Evolutionary conservation across 2,329 filamentous ascomycete species (phyloP).

Genomic region (Anthostomella pinea): DNA sequence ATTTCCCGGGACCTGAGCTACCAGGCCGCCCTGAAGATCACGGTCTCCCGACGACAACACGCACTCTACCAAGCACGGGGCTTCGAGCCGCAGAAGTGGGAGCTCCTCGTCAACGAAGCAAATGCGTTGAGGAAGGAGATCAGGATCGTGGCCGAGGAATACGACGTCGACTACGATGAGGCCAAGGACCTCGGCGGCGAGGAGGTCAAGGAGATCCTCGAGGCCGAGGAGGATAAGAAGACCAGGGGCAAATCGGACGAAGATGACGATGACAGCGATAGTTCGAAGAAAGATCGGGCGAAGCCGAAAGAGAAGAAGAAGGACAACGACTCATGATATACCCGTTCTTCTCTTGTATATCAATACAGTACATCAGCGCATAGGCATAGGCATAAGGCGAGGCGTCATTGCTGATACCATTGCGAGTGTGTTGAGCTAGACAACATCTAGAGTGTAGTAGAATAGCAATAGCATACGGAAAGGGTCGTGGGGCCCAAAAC

Average conservation of each 20-base stretch:
- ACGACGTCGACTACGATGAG: conserved; percentile 89
- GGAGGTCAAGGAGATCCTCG: conserved; percentile 56
- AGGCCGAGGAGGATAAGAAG: conserved; percentile 46
- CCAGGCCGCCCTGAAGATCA: conserved; percentile 81
- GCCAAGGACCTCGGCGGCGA: conserved; percentile 68
- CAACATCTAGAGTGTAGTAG: no score
- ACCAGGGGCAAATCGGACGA: conserved; percentile 37
- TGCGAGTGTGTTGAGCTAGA: no score
- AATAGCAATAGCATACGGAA: no score
- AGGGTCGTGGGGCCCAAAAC: no score
- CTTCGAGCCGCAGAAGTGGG: conserved; percentile 76
- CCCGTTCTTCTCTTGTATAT: conserved; percentile 1
- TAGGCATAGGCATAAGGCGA: no score
- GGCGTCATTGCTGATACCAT: no score
- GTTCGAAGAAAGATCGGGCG: no score
- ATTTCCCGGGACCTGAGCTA: conserved; percentile 89
- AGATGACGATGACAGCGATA: conserved; percentile 38
- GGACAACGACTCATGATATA: conserved; percentile 10
- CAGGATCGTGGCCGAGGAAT: conserved; percentile 76
- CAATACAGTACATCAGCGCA: no score
- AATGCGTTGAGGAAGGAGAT: conserved; percentile 77
- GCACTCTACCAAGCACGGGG: conserved; percentile 73
- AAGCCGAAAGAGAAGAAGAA: conserved; percentile 35
- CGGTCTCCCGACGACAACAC: conserved; percentile 73
- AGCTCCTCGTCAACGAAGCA: conserved; percentile 72